A percentile compares a stretch with the other conserved stretches of the same genome.
Conservation (phyloP, 129 eudicot genomes). For the Flaveria robusta region DNA sequence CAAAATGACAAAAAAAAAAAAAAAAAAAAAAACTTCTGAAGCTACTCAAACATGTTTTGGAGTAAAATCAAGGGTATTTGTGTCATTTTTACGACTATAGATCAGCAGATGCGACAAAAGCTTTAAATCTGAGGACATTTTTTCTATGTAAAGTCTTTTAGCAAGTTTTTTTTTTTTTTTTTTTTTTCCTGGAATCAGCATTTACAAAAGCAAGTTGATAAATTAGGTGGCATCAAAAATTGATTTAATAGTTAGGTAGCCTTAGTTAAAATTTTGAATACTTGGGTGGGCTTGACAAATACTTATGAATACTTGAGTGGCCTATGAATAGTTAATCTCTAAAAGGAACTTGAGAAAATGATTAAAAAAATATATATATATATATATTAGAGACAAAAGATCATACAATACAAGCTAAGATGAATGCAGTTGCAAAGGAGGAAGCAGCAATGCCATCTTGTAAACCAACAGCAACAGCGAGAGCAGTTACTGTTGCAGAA, state of each 20-base stretch:
- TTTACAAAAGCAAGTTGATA: neutral
- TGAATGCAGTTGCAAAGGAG: constrained; percentile 60
- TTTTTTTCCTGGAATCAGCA: neutral
- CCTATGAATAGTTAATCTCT: neutral
- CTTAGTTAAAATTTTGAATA: neutral
- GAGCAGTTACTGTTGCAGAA: constrained; percentile 94
- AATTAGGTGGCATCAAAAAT: neutral
- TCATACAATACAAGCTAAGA: constrained; percentile 76
- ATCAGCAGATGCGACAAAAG: neutral
- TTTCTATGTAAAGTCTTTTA: neutral
- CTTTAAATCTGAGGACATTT: neutral
- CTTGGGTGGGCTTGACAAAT: neutral
- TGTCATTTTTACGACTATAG: neutral
- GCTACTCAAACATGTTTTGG: no score
- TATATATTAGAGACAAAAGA: neutral
- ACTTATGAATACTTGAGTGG: neutral
- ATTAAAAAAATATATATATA: neutral
- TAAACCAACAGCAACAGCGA: constrained; percentile 80
- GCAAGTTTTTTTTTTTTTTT: neutral
- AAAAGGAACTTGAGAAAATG: neutral
- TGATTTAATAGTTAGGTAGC: no score
- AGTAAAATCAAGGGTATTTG: no score
- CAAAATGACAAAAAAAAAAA: no score
- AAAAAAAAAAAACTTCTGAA: no score
- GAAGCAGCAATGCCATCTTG: constrained; percentile 80